phyloP scores from a whole-genome alignment of 495 filamentous ascomycete genomes.

The Beverwykella pulmonaria region DNA sequence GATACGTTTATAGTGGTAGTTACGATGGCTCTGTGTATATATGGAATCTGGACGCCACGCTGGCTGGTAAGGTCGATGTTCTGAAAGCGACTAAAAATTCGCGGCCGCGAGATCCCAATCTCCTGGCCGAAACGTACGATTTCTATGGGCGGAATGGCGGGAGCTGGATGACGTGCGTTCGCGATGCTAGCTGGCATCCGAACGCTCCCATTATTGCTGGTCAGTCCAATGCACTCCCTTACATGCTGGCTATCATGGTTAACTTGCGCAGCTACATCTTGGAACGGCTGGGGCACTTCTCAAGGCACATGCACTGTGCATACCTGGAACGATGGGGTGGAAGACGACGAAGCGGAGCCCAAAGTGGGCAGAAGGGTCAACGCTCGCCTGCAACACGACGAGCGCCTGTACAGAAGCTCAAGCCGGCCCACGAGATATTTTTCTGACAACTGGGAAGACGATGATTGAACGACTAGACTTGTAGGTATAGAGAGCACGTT shows the following conservation, averaged over 20 bases:
- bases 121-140: constrained; percentile 43
- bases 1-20: constrained; percentile 91
- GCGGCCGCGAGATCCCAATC: constrained; percentile 54
- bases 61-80: constrained; percentile 81
- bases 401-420: constrained; percentile 20
- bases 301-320: constrained; percentile 76
- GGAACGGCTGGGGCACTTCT: constrained; percentile 72
- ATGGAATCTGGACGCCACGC: constrained; percentile 91
- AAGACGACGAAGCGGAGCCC: constrained; percentile 67
- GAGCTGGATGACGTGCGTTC: constrained; percentile 77
- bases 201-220: constrained; percentile 85
- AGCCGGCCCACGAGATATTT: neutral
- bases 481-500: neutral
- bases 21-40: constrained; percentile 86
- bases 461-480: neutral
- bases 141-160: constrained; percentile 43
- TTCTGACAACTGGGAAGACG: constrained; percentile 33
- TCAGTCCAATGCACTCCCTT: constrained; percentile 47
- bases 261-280: constrained; percentile 64
- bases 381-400: constrained; percentile 51
- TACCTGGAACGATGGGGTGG: constrained; percentile 68
- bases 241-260: neutral
- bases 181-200: constrained; percentile 96
- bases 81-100: constrained; percentile 63
- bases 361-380: constrained; percentile 59